phyloP scores from a whole-genome alignment of 2,329 filamentous ascomycete species.

The Alternaria hordeiaustralica region DNA sequence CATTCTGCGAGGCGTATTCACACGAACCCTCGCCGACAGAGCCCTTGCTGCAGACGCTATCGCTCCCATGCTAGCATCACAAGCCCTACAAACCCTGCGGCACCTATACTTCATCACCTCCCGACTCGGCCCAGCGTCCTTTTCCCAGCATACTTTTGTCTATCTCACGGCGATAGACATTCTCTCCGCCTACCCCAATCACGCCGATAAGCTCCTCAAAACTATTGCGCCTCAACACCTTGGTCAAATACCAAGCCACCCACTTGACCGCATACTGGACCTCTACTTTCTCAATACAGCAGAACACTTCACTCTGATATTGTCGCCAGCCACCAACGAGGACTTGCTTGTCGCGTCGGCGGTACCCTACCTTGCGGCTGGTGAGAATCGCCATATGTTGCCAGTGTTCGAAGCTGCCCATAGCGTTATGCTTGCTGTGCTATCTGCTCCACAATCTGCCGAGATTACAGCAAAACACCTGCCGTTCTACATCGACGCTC shows the following conservation, averaged over 20 bases:
- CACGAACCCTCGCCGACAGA: constrained; percentile 66
- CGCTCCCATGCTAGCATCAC: constrained; percentile 71
- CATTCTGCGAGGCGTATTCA: constrained; percentile 74
- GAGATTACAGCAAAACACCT: constrained; percentile 72
- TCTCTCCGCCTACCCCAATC: constrained; percentile 71
- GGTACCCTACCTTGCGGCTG: constrained; percentile 73
- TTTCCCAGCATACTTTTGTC: constrained; percentile 85
- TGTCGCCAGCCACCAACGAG: constrained; percentile 73
- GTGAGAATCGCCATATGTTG: constrained; percentile 62
- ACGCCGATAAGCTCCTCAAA: constrained; percentile 71
- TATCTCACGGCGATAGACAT: constrained; percentile 84
- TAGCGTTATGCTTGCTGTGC: constrained; percentile 77
- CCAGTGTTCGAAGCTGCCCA: constrained; percentile 90
- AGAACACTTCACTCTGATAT: constrained; percentile 77
- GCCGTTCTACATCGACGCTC: constrained; percentile 81
- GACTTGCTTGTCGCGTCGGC: constrained; percentile 76
- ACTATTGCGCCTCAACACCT: constrained; percentile 64
- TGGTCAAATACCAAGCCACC: constrained; percentile 65
- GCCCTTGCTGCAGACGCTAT: constrained; percentile 62
- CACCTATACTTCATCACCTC: constrained; percentile 84
- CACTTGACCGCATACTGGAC: constrained; percentile 75
- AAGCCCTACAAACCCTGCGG: constrained; percentile 75
- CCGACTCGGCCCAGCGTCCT: constrained; percentile 73
- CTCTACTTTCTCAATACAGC: constrained; percentile 87
- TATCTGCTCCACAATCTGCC: constrained; percentile 80